Percentiles rank a stretch among this genome's conserved stretches.
phyloP scores from a whole-genome alignment of 2,329 filamentous ascomycete genomes.

The Sporothrix euskadiensis region DNA sequence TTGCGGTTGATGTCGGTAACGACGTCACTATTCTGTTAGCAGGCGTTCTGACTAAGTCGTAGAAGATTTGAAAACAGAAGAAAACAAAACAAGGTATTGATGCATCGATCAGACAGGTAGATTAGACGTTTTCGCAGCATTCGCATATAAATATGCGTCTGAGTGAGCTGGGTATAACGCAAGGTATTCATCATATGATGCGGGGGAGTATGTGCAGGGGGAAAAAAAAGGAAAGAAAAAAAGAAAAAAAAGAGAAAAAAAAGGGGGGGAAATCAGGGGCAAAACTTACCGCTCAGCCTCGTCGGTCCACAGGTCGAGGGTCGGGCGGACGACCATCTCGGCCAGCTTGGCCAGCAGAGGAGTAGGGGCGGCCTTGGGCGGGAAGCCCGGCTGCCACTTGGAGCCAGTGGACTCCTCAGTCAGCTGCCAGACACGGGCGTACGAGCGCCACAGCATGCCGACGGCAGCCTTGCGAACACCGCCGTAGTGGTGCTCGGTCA shows the following conservation, averaged over 20 bases:
- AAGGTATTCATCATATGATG: conserved; percentile 74
- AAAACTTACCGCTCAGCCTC: conserved; percentile 90
- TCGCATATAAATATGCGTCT: conserved; percentile 73
- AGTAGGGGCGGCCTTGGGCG: conserved; percentile 76
- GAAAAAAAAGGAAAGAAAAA: conserved; percentile 55
- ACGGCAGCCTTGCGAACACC: conserved; percentile 91
- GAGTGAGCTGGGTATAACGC: conserved; percentile 99
- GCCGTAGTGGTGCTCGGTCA: conserved; percentile 87
- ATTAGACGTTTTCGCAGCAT: conserved; percentile 83
- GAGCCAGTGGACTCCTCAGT: conserved; percentile 74
- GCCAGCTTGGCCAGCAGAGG: conserved; percentile 81
- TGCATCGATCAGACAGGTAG: conserved; percentile 47
- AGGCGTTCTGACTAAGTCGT: conserved; percentile 36
- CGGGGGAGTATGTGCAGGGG: conserved; percentile 34
- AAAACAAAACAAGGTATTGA: conserved; percentile 10
- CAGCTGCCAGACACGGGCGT: conserved; percentile 85
- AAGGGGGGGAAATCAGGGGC: too few relatives aligned
- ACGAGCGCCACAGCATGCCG: conserved; percentile 88
- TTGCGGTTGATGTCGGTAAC: conserved; percentile 96
- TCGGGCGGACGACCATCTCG: conserved; percentile 80
- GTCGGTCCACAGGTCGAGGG: conserved; percentile 81
- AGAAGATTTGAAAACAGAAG: not conserved
- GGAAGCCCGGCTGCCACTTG: conserved; percentile 89
- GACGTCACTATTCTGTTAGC: conserved; percentile 61
- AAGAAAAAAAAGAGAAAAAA: conserved; percentile 21